These are phyloP conservation scores for Hygrophoropsis aurantiaca DNA, from an alignment of 768 basidiomycete genomes.

Conservation along the genomic window DNA sequence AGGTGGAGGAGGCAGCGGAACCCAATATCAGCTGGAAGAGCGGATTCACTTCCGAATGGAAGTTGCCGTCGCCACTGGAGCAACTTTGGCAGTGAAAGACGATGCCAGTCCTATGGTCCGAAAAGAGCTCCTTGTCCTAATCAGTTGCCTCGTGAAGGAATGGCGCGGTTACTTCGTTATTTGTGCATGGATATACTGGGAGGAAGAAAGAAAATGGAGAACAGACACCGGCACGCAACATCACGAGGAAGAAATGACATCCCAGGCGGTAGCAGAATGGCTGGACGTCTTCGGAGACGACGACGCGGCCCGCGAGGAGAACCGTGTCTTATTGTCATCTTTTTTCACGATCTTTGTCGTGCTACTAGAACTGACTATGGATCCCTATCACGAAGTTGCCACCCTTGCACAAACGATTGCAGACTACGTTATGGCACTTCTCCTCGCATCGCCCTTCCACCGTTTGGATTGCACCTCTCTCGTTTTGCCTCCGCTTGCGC, in stretches of 20 bases:
- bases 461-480: constrained; percentile 69
- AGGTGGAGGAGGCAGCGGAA: constrained; percentile 86
- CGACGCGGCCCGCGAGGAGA: constrained; percentile 69
- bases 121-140: constrained; percentile 88
- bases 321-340: constrained; percentile 81
- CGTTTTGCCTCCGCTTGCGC: constrained; percentile 42
- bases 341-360: constrained; percentile 92
- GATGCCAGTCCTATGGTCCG: constrained; percentile 97
- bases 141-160: constrained; percentile 92
- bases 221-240: constrained; percentile 30
- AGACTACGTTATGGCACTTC: constrained; percentile 88
- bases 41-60: constrained; percentile 86
- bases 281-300: constrained; percentile 66
- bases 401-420: constrained; percentile 87
- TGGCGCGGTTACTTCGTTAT: constrained; percentile 96
- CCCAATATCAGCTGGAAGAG: constrained; percentile 73
- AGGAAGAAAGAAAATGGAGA: constrained; percentile 77
- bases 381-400: constrained; percentile 91
- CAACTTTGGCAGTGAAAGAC: constrained; percentile 84
- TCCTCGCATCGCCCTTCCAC: constrained; percentile 87
- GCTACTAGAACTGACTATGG: constrained; percentile 86
- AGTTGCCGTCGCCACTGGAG: constrained; percentile 87
- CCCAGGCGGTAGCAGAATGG: constrained; percentile 77
- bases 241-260: constrained; percentile 71
- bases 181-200: constrained; percentile 96